Evolutionary conservation across 2,329 filamentous ascomycete genomes (phyloP), one percentile per base, ranked within the genome.

Genomic region (Paecilomyces fulvus): DNA sequence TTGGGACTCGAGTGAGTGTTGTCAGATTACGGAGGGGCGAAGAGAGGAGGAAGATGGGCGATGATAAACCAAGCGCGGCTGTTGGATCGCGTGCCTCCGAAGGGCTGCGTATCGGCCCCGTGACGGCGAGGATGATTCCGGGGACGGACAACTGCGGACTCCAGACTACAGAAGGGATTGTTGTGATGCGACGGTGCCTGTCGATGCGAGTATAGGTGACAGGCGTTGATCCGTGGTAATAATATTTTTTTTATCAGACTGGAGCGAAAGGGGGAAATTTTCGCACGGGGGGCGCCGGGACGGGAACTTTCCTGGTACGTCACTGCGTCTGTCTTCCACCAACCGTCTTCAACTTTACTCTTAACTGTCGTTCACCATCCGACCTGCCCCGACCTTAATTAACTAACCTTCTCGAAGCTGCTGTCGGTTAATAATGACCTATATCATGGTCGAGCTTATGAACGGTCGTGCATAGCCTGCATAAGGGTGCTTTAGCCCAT

Each of bases 31-130:
- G 12, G n/a, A n/a, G 61, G 59, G 51, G 61, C 59, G 49, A 59
- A 60, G 55, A 63, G 64, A 23, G 60, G 61, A 51, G 63, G 33
- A 63, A 59, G 48, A 52, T 57, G 51, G 51, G 53, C 57, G 58
- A 60, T 55, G 61, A 63, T 61, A 59, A 61, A 57, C 55, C 59
- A 33, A 14, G 21, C 52, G 50, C 28, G 37, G 23, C 25, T 37
- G 48, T 49, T 25, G 48, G 48, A 49, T 49, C 48, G 48, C 48
- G 48, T 49, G 48, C 48, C 25, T 49, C 37, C 48, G 48, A 23
- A 28, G 48, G 23, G 8, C 6, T 49, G 21, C 48, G 21, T 49
- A 23, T 28, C 21, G 48, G 10, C 25, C 48, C 48, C 25, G 48
- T 49, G 48, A 49, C 48, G 20, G 48, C 3, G 3, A 49, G n/a